Evolutionary conservation across 129 eudicot genomes (phyloP), one percentile per base, ranked within the genome.

Genomic region (Ambrosia trifida): DNA sequence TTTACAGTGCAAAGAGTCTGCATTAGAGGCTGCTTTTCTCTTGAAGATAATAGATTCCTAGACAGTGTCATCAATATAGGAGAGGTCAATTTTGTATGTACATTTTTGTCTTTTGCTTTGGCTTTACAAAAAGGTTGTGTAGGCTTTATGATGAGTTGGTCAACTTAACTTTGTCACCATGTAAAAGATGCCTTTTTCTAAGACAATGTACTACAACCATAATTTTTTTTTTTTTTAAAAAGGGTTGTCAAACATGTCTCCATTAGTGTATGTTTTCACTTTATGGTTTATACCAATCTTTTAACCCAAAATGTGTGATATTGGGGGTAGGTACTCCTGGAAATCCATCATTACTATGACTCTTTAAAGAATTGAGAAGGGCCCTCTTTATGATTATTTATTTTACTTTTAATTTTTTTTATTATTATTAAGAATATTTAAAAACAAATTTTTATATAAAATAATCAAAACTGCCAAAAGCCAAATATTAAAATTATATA

Each of bases 11-110:
- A 90, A 90, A 79, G 97, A 90, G 76, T 84, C 90, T 6, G 98
- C 98, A 1, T 17, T 94, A 33, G 97, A 94, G 75, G 80, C 89
- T 66, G 96, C 98, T 59, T 94, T 94, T 77, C 93, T 94, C 12
- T 66, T 94, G 38, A 89, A 87, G 82, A 69, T 82, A 63, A 69
- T 93, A 81, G 93, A 85, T 76, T 70, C 88, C 41, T 85, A 83
- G 33, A 74, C 52, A 66, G 17, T 53, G 46, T 47, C 14, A 13
- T 47, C 14, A 13, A 70, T 49, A 7, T 43, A 56, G 41, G 38
- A 66, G 28, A 66, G 19, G 47, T 14, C 30, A 31, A 64, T 36
- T 7, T 52, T 65, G 52, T 36, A 20, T 57, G 49, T 24, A 53
- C 66, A 40, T 69, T 18, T 47, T 69, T n/a, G 74, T 36, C 64